A percentile compares a stretch with the other conserved stretches of the same genome.
phyloP scores from a whole-genome alignment of 1,139 yeast species.

The Taphrina wiesneri region DNA sequence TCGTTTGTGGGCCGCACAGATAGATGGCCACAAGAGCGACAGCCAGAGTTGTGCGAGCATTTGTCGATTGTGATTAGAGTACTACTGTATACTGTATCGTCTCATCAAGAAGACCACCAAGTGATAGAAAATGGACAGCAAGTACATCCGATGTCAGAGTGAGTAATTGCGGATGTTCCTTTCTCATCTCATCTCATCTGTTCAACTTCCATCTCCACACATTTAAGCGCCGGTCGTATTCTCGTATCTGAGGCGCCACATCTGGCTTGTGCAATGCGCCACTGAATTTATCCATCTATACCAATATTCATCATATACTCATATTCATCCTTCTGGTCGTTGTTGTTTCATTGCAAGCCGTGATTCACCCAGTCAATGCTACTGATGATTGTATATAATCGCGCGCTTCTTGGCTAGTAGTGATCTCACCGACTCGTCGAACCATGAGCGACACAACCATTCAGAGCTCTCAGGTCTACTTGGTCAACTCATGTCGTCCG shows the following conservation, averaged over 20 bases:
- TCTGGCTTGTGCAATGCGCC: not conserved
- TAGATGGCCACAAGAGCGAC: not conserved
- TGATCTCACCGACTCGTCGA: not conserved
- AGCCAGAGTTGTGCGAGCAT: not conserved
- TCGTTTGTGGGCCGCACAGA: conserved; percentile 5
- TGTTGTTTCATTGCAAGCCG: too few relatives aligned
- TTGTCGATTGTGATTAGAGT: too few relatives aligned
- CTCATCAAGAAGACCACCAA: too few relatives aligned
- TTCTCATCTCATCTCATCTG: conserved; percentile 5
- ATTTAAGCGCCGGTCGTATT: not conserved
- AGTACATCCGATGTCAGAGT: too few relatives aligned
- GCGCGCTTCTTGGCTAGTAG: not conserved
- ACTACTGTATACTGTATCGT: too few relatives aligned
- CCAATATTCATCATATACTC: not conserved
- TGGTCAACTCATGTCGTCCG: conserved; percentile 2
- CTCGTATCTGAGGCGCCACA: not conserved
- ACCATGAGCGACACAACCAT: not conserved
- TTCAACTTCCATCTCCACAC: not conserved
- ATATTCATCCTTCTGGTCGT: too few relatives aligned
- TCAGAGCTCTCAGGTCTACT: not conserved
- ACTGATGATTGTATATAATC: not conserved
- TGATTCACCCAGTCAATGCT: too few relatives aligned
- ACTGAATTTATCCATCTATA: not conserved
- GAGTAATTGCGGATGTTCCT: conserved; percentile 5
- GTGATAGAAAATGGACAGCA: too few relatives aligned